Evolutionary conservation across 371 early-diverging fungal species (phyloP).

Genomic region (Dichotomocladium elegans): DNA sequence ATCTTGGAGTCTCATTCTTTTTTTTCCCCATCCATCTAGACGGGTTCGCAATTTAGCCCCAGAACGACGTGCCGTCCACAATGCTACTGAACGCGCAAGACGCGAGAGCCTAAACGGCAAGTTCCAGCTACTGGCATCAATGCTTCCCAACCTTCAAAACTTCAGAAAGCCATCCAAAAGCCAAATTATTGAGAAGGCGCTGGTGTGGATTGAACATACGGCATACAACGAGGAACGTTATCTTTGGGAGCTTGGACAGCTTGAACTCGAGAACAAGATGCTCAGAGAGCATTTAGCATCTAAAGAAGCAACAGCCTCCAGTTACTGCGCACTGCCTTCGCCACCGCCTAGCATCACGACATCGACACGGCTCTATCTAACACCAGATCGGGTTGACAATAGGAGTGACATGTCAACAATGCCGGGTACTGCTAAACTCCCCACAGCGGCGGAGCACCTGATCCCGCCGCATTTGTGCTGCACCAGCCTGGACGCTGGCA

Average conservation of each 20-base stretch:
- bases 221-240: constrained; percentile 24
- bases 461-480: too few relatives aligned
- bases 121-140: constrained; percentile 62
- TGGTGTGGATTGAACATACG: constrained; percentile 48
- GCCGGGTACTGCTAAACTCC: background rate
- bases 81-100: constrained; percentile 72
- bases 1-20: too few relatives aligned
- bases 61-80: constrained; percentile 66
- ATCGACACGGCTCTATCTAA: background rate
- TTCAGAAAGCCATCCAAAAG: constrained; percentile 66
- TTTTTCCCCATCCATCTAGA: too few relatives aligned
- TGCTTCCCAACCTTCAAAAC: constrained; percentile 57
- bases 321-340: background rate
- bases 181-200: constrained; percentile 63
- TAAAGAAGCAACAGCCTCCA: background rate
- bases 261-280: constrained; percentile 29
- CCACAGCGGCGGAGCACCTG: too few relatives aligned
- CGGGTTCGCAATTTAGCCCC: background rate
- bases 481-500: background rate
- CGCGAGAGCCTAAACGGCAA: constrained; percentile 64
- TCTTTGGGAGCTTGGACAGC: constrained; percentile 20
- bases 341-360: background rate
- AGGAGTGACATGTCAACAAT: background rate
- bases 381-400: too few relatives aligned
- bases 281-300: constrained; percentile 6